A percentile compares a stretch with the other conserved stretches of the same genome.
phyloP scores from a whole-genome alignment of 2,329 filamentous ascomycete species.

The Botrytis tulipae region DNA sequence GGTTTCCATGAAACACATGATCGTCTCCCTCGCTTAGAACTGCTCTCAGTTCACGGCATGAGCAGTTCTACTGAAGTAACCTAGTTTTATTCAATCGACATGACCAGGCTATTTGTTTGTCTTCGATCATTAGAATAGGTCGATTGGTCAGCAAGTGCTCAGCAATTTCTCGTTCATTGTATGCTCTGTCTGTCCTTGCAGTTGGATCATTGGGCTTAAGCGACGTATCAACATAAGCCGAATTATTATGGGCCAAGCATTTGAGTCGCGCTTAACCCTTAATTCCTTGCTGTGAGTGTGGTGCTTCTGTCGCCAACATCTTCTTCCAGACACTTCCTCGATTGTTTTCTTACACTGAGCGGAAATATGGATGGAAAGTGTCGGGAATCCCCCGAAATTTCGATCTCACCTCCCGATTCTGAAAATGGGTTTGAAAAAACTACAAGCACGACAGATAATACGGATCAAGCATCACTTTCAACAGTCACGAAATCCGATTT shows the following conservation, averaged over 20 bases:
- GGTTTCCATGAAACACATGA: background rate
- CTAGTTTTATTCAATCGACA: background rate
- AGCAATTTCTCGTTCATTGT: background rate
- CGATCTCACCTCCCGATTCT: background rate
- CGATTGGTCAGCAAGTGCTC: background rate
- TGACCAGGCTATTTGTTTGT: fast-evolving
- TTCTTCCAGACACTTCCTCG: background rate
- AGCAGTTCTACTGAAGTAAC: no score
- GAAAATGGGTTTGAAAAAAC: no score
- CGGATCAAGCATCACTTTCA: no score
- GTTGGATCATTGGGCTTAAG: background rate
- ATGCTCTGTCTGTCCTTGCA: background rate
- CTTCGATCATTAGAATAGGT: background rate
- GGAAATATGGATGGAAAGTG: background rate
- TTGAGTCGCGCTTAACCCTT: background rate
- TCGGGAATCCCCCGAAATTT: background rate
- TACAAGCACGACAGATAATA: no score
- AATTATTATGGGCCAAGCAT: background rate
- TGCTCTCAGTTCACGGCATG: background rate
- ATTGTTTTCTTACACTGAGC: background rate
- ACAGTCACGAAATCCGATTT: no score
- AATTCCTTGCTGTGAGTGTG: background rate
- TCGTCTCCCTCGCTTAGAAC: background rate
- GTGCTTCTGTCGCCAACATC: background rate
- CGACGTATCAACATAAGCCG: background rate